Evolutionary conservation across 495 filamentous ascomycete genomes (phyloP).

Genomic region (Aspergillus homomorphus): DNA sequence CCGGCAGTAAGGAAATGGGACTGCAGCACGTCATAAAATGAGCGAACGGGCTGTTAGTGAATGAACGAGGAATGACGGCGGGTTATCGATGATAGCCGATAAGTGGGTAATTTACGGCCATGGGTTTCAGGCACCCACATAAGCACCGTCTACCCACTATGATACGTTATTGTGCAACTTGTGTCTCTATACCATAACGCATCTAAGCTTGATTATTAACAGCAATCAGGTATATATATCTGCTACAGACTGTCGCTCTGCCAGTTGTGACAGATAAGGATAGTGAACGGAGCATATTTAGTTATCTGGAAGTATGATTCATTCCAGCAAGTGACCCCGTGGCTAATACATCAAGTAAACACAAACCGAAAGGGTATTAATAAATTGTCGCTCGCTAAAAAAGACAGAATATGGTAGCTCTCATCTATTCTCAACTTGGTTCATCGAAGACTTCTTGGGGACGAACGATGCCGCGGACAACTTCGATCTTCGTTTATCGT

Average conservation of each 20-base stretch:
- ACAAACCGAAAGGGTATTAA: neutral
- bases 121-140: neutral
- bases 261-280: neutral
- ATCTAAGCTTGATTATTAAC: no score
- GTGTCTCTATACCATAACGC: neutral
- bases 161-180: neutral
- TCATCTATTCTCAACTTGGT: slow-evolving; percentile 22
- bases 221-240: neutral
- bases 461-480: slow-evolving; percentile 15
- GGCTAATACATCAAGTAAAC: neutral
- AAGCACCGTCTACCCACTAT: neutral
- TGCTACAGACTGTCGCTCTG: neutral
- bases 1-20: neutral
- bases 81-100: neutral
- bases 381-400: neutral
- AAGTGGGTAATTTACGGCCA: neutral
- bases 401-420: neutral
- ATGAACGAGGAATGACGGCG: neutral
- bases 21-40: neutral
- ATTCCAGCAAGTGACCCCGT: neutral
- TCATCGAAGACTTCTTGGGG: slow-evolving; percentile 25
- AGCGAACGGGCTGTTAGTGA: neutral
- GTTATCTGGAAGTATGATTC: neutral
- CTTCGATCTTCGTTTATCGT: slow-evolving; percentile 27
- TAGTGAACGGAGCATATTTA: neutral